Conservation (phyloP, 176 grass and related monocot species). For the Triticum turgidum region DNA sequence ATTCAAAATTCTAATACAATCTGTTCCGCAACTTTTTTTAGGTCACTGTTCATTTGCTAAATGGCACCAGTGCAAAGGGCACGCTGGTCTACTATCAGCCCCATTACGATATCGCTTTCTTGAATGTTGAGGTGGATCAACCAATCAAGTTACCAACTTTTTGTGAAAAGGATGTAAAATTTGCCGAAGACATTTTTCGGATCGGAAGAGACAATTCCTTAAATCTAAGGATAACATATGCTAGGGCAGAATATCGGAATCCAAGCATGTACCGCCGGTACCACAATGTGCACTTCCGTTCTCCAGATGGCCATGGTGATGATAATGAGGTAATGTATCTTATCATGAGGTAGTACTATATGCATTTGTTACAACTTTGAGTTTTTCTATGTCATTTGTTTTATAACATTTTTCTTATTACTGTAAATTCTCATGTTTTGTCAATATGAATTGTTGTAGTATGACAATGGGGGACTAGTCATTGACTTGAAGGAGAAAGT, state of each 20-base stretch:
- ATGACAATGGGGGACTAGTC: background rate
- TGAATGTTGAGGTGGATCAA: background rate
- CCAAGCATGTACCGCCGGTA: background rate
- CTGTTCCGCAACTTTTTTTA: too few relatives aligned
- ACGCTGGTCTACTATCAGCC: background rate
- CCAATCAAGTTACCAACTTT: background rate
- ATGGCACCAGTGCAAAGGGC: too few relatives aligned
- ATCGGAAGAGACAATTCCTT: background rate
- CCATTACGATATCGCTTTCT: conserved; percentile 19
- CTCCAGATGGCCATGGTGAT: background rate
- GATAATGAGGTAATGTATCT: background rate
- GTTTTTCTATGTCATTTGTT: too few relatives aligned
- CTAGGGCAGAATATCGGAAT: background rate
- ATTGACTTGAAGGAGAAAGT: background rate
- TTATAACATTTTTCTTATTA: too few relatives aligned
- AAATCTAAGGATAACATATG: background rate
- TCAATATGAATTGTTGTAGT: background rate
- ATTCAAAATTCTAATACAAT: too few relatives aligned
- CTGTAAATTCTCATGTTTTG: background rate
- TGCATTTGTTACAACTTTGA: too few relatives aligned
- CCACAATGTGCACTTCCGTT: background rate
- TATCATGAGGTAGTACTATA: background rate
- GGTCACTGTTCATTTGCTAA: too few relatives aligned
- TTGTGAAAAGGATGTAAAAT: background rate
- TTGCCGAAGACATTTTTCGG: background rate